A percentile compares a stretch with the other conserved stretches of the same genome.
Conservation (phyloP, 345 rosid genomes). For the Lagerstroemia speciosa region DNA sequence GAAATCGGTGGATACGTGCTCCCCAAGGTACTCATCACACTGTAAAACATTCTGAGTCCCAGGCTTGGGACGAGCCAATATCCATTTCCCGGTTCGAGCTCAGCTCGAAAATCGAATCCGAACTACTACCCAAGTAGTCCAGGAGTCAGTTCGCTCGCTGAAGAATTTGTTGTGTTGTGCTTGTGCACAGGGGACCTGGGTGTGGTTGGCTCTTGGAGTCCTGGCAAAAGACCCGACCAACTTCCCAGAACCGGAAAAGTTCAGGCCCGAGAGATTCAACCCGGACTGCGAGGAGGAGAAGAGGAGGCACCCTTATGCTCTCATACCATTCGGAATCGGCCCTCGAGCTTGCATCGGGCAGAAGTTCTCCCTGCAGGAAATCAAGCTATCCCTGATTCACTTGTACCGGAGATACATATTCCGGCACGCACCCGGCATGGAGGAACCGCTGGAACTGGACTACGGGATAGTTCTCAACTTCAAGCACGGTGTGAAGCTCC, state of each 20-base stretch:
- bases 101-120: background rate
- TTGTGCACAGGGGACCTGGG: conserved; percentile 72
- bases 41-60: background rate
- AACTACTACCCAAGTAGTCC: background rate
- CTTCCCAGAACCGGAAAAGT: conserved; percentile 78
- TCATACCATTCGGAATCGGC: conserved; percentile 87
- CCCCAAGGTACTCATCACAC: conserved; percentile 52
- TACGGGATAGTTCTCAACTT: conserved; percentile 78
- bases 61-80: background rate
- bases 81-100: background rate
- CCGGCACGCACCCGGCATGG: conserved; percentile 73
- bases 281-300: conserved; percentile 74
- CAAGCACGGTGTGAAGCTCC: conserved; percentile 78
- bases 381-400: conserved; percentile 64
- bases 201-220: conserved; percentile 86
- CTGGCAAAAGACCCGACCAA: conserved; percentile 81
- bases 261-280: conserved; percentile 78
- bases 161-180: background rate
- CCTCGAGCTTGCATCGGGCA: conserved; percentile 86
- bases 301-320: conserved; percentile 71
- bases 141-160: background rate
- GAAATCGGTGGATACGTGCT: conserved; percentile 78
- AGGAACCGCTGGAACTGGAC: conserved; percentile 65
- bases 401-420: conserved; percentile 54
- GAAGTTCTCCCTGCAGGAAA: conserved; percentile 70